Evolutionary conservation across 2,329 filamentous ascomycete species (phyloP), one percentile per base, ranked within the genome.

Genomic region (Eutypa lata): DNA sequence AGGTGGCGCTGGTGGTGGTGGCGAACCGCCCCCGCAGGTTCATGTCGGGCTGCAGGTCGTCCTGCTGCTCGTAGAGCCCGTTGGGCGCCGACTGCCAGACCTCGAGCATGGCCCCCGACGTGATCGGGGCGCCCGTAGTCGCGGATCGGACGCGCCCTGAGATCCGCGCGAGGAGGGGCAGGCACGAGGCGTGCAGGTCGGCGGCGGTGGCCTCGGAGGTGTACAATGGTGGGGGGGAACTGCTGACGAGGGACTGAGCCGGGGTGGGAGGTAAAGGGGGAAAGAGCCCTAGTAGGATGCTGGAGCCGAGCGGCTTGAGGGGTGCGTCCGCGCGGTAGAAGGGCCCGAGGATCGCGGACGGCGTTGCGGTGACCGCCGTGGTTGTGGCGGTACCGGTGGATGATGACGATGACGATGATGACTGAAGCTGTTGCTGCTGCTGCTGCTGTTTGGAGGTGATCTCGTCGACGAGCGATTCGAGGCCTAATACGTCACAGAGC

Each of bases 11-110:
- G 35, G 35, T 5, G 16, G 35, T 14, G 13, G n/a, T 18, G 35
- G 16, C 35, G 65, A 91, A 90, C 45, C 84, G 83, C 6, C 89
- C 89, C 3, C 89, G 80, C 21, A 92, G 76, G 67, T 92, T 92
- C 71, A 84, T 84, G 52, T 91, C 88, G 7, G 80, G 76, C 71
- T 91, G 88, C 2, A 81, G 71, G 0, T 79, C 73, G 58, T 91
- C 88, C 70, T 91, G 88, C 70, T 91, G 87, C 72, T 91, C 88
- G 58, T 87, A 87, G 64, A 77, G 63, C 8, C 82, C 76, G 63
- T 93, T 92, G 31, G 89, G 88, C 0, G 83, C 88, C 0, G 88
- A 88, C 65, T 92, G 86, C 89, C 90, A 94, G 49, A 92, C 79
- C 64, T 93, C 89, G 35, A 94, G 78, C 21, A 82, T 77, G 2